Percentiles rank a stretch among this genome's conserved stretches.
Conservation (phyloP, 2,329 filamentous ascomycete genomes). For the Colletotrichum camelliae region DNA sequence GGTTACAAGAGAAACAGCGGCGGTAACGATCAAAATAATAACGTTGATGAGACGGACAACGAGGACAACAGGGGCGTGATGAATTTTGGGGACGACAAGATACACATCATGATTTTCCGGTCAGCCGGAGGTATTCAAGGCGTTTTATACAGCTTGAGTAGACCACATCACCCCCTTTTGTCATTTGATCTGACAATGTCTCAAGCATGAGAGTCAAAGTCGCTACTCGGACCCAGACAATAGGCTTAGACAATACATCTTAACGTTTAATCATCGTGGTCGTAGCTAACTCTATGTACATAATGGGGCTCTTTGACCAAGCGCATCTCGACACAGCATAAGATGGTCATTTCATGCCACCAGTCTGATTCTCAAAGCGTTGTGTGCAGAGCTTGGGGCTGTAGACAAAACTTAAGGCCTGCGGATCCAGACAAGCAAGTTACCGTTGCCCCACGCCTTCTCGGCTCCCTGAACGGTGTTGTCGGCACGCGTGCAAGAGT, state of each 20-base stretch:
- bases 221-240: too few species aligned
- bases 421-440: constrained; percentile 1
- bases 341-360: not conserved
- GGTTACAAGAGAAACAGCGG: too few species aligned
- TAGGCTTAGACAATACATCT: not conserved
- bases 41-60: too few species aligned
- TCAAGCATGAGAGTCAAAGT: too few species aligned
- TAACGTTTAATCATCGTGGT: not conserved
- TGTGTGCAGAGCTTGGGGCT: not conserved
- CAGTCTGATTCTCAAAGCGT: not conserved
- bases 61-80: not conserved
- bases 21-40: too few species aligned
- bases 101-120: not conserved
- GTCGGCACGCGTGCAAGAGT: constrained; percentile 13
- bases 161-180: too few species aligned
- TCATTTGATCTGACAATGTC: too few species aligned
- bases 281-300: not conserved
- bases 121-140: too few species aligned
- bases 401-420: not conserved
- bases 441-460: not conserved
- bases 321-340: not conserved
- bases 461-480: constrained; percentile 13
- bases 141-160: too few species aligned
- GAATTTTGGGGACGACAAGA: accelerated
- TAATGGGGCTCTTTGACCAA: not conserved